A percentile compares a stretch with the other conserved stretches of the same genome.
phyloP scores from a whole-genome alignment of 805 yeast genomes.

The Wickerhamomyces alni region DNA sequence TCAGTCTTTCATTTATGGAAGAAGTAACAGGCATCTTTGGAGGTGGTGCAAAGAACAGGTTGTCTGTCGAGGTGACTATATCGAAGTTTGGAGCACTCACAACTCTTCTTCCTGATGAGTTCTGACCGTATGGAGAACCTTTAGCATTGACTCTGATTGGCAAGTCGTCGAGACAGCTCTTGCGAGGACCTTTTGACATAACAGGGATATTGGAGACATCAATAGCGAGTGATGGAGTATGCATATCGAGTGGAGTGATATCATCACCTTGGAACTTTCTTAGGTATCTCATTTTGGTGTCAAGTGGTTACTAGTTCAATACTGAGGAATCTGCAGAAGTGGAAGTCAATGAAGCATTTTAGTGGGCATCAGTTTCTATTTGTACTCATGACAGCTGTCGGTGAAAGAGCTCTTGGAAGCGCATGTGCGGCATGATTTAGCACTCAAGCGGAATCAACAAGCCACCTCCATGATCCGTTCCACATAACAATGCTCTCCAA shows the following conservation, averaged over 20 bases:
- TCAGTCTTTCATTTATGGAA: slow-evolving; percentile 1
- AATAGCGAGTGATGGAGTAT: slow-evolving; percentile 3
- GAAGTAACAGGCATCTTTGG: not conserved
- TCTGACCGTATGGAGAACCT: slow-evolving; percentile 2
- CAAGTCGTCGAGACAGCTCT: slow-evolving; percentile 5
- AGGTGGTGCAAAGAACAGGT: not conserved
- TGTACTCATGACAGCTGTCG: no score
- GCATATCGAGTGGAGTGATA: slow-evolving; percentile 13
- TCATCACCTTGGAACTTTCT: slow-evolving; percentile 17
- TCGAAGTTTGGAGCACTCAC: slow-evolving; percentile 18
- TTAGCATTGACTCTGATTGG: slow-evolving; percentile 19
- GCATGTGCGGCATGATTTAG: not conserved
- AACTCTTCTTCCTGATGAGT: slow-evolving; percentile 13
- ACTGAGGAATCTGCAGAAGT: no score
- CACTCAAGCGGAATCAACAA: not conserved
- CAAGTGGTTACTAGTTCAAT: no score
- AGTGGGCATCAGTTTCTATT: no score
- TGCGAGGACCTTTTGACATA: not conserved
- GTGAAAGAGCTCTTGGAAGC: no score
- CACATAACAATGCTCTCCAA: no score
- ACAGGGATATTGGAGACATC: slow-evolving; percentile 7
- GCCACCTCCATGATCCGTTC: not conserved
- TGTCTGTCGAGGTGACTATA: slow-evolving; percentile 6
- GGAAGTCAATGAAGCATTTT: no score
- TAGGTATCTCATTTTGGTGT: slow-evolving; percentile 12